Evolutionary conservation across 2,329 filamentous ascomycete genomes (phyloP).

Genomic region (Colletotrichum endophyticum): DNA sequence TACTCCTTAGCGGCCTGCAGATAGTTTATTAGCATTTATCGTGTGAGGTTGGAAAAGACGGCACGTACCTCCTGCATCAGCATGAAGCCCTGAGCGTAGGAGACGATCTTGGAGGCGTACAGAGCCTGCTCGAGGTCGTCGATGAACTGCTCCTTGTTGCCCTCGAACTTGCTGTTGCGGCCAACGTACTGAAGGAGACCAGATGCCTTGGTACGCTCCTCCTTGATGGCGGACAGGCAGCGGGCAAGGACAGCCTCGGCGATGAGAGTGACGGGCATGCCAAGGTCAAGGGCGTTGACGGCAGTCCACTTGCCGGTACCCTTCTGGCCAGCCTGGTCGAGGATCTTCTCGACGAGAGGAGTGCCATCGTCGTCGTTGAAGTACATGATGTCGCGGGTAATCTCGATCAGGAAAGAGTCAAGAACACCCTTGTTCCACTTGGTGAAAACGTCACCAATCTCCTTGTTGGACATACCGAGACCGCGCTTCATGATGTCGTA

Average conservation of each 20-base stretch:
- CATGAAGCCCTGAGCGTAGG: slow-evolving; percentile 99
- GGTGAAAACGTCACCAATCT: slow-evolving; percentile 92
- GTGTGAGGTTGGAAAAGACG: not conserved
- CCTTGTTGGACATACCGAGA: slow-evolving; percentile 85
- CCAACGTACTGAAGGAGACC: slow-evolving; percentile 76
- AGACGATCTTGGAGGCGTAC: slow-evolving; percentile 99
- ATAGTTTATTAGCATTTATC: slow-evolving; percentile 25
- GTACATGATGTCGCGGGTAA: slow-evolving; percentile 98
- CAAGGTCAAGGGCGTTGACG: slow-evolving; percentile 97
- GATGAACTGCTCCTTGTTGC: slow-evolving; percentile 92
- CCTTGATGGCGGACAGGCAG: slow-evolving; percentile 93
- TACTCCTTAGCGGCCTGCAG: slow-evolving; percentile 90
- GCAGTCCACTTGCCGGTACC: slow-evolving; percentile 99
- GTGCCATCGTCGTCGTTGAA: slow-evolving; percentile 94
- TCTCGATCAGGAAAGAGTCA: slow-evolving; percentile 99
- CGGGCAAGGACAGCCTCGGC: slow-evolving; percentile 96
- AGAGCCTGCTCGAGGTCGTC: slow-evolving; percentile 98
- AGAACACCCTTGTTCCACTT: slow-evolving; percentile 99
- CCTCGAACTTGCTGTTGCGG: slow-evolving; percentile 79
- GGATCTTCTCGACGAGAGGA: slow-evolving; percentile 96
- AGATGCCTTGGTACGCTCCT: slow-evolving; percentile 85
- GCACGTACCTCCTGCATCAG: slow-evolving; percentile 86
- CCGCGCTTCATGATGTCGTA: slow-evolving; percentile 99
- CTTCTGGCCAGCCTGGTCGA: slow-evolving; percentile 98
- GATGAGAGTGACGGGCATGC: slow-evolving; percentile 98